Conservation (phyloP, 2,329 filamentous ascomycete genomes). For the Aspergillus hortae region DNA sequence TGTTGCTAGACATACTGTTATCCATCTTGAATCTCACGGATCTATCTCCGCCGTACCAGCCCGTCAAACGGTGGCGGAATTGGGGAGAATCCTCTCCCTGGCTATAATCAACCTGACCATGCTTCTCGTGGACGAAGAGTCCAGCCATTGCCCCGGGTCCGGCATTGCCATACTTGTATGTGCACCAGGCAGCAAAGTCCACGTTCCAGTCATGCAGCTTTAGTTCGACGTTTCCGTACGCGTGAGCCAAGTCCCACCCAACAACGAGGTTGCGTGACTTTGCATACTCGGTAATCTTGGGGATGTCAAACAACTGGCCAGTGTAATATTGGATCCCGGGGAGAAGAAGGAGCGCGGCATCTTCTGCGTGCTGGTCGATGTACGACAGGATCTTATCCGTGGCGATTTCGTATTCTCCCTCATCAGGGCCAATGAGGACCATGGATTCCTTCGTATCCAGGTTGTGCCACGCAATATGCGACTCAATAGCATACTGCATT, state of each 20-base stretch:
- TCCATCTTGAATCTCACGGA: conserved; percentile 75
- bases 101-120: conserved; percentile 50
- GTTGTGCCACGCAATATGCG: conserved; percentile 70
- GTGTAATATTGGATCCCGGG: conserved; percentile 91
- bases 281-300: conserved; percentile 71
- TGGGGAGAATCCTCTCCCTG: conserved; percentile 41
- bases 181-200: conserved; percentile 89
- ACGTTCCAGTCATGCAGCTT: conserved; percentile 81
- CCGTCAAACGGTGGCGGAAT: conserved; percentile 66
- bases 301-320: conserved; percentile 80
- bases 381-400: conserved; percentile 67
- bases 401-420: conserved; percentile 56
- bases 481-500: conserved; percentile 71
- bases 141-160: conserved; percentile 78
- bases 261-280: conserved; percentile 65
- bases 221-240: conserved; percentile 75
- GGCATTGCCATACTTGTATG: conserved; percentile 88
- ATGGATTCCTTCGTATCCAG: conserved; percentile 64
- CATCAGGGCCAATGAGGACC: conserved; percentile 65
- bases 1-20: conserved; percentile 47
- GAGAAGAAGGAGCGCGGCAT: conserved; percentile 71
- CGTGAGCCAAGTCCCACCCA: conserved; percentile 85
- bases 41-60: conserved; percentile 83
- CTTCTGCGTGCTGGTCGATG: conserved; percentile 69
- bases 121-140: conserved; percentile 71